Evolutionary conservation across 805 yeast species (phyloP).

Genomic region (Tetrapisispora namnaoensis): DNA sequence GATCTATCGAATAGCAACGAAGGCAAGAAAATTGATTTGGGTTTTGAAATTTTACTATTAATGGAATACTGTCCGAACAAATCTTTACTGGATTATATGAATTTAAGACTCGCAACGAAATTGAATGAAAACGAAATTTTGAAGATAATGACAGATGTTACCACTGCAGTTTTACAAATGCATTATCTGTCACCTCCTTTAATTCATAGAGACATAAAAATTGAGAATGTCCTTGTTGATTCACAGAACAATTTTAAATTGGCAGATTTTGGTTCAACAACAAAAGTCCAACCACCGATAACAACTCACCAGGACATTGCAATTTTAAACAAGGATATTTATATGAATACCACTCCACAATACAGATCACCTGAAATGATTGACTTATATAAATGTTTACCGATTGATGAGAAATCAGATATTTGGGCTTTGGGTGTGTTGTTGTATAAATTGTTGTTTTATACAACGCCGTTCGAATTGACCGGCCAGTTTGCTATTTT

Average conservation of each 20-base stretch:
- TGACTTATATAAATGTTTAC: slow-evolving; percentile 70
- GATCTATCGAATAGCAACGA: neutral
- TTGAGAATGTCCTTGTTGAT: slow-evolving; percentile 86
- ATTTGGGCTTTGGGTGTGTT: slow-evolving; percentile 96
- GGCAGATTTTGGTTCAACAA: slow-evolving; percentile 90
- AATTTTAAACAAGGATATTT: slow-evolving; percentile 71
- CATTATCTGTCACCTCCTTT: slow-evolving; percentile 61
- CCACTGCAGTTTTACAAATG: slow-evolving; percentile 78
- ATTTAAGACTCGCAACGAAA: slow-evolving; percentile 70
- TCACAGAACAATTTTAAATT: slow-evolving; percentile 60
- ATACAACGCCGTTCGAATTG: slow-evolving; percentile 86
- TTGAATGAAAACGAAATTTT: slow-evolving; percentile 68
- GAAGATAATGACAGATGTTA: slow-evolving; percentile 73
- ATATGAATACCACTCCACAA: slow-evolving; percentile 91
- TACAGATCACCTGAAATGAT: slow-evolving; percentile 95
- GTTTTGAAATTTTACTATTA: slow-evolving; percentile 78
- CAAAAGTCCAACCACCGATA: slow-evolving; percentile 40
- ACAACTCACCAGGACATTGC: slow-evolving; percentile 76
- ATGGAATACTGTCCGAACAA: slow-evolving; percentile 92
- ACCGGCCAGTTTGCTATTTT: slow-evolving; percentile 80
- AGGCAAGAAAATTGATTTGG: slow-evolving; percentile 15
- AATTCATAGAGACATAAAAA: slow-evolving; percentile 88
- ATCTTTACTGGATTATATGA: slow-evolving; percentile 90
- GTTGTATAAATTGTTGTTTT: slow-evolving; percentile 81
- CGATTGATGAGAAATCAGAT: slow-evolving; percentile 88